phyloP scores from a whole-genome alignment of 768 basidiomycete species.

The Termitomyces titanicus region DNA sequence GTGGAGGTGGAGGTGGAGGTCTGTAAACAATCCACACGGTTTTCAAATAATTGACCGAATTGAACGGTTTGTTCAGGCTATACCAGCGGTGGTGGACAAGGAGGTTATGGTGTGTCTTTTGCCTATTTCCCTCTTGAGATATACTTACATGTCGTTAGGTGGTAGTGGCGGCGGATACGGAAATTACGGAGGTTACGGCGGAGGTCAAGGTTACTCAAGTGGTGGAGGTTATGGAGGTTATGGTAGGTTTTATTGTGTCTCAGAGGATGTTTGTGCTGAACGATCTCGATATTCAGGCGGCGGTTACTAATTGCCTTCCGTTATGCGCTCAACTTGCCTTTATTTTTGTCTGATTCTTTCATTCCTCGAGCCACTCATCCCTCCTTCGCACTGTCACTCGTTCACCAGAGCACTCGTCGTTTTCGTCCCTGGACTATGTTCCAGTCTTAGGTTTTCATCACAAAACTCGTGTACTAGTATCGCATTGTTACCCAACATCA shows the following conservation, averaged over 20 bases:
- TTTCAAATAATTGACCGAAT: background rate
- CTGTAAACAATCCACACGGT: background rate
- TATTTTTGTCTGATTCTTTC: constrained; percentile 9
- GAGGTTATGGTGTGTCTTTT: constrained; percentile 11
- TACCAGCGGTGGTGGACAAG: constrained; percentile 16
- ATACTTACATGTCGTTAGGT: background rate
- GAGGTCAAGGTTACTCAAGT: background rate
- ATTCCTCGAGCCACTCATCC: constrained; percentile 27
- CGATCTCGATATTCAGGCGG: background rate
- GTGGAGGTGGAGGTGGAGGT: constrained; percentile 49
- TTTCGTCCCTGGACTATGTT: constrained; percentile 29
- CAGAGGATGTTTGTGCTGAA: background rate
- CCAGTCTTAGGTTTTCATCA: constrained; percentile 32
- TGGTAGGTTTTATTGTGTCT: constrained; percentile 9
- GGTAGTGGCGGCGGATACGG: background rate
- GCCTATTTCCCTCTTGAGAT: background rate
- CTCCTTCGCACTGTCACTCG: constrained; percentile 34
- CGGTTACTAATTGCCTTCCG: constrained; percentile 22
- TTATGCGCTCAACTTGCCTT: background rate
- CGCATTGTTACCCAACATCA: constrained; percentile 17
- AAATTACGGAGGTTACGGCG: constrained; percentile 1
- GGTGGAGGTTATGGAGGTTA: too few relatives aligned
- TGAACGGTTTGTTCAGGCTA: constrained; percentile 11
- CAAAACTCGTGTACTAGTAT: constrained; percentile 46
- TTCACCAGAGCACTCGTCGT: constrained; percentile 37